A percentile compares a stretch with the other conserved stretches of the same genome.
Conservation (phyloP, 768 basidiomycete species). For the Podaxis carcinomalis region DNA sequence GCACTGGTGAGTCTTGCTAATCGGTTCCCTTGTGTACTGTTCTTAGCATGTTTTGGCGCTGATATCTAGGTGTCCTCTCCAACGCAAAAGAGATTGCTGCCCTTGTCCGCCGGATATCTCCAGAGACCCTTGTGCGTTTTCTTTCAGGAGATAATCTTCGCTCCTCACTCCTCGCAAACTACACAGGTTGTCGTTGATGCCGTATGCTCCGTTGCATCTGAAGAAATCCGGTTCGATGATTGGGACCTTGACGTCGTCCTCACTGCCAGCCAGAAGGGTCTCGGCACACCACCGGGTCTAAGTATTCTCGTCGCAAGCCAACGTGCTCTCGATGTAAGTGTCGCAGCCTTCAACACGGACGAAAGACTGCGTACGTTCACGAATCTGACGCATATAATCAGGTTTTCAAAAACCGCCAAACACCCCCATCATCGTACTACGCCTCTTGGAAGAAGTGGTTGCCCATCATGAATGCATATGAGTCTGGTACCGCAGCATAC, state of each 20-base stretch:
- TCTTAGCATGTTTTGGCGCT: neutral
- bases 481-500: slow-evolving; percentile 75
- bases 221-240: slow-evolving; percentile 90
- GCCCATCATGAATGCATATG: slow-evolving; percentile 93
- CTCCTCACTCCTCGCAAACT: neutral
- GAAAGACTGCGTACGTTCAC: neutral
- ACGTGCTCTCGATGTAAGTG: slow-evolving; percentile 65
- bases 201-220: slow-evolving; percentile 96
- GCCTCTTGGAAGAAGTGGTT: slow-evolving; percentile 93
- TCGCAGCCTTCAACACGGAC: neutral
- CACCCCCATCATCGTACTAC: slow-evolving; percentile 76
- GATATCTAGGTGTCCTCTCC: slow-evolving; percentile 69
- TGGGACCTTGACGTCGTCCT: slow-evolving; percentile 92
- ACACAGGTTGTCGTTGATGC: slow-evolving; percentile 75
- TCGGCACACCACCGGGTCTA: slow-evolving; percentile 90
- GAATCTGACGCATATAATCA: neutral
- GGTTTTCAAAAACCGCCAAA: slow-evolving; percentile 42
- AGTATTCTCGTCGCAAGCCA: slow-evolving; percentile 81
- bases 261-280: slow-evolving; percentile 87
- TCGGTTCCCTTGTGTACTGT: neutral
- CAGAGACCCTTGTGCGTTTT: slow-evolving; percentile 68
- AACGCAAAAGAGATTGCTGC: slow-evolving; percentile 74
- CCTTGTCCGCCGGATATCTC: slow-evolving; percentile 71
- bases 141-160: neutral
- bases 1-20: slow-evolving; percentile 48